Evolutionary conservation across 2,329 filamentous ascomycete species (phyloP), one percentile per base, ranked within the genome.

Genomic region (Colletotrichum tamarilloi): DNA sequence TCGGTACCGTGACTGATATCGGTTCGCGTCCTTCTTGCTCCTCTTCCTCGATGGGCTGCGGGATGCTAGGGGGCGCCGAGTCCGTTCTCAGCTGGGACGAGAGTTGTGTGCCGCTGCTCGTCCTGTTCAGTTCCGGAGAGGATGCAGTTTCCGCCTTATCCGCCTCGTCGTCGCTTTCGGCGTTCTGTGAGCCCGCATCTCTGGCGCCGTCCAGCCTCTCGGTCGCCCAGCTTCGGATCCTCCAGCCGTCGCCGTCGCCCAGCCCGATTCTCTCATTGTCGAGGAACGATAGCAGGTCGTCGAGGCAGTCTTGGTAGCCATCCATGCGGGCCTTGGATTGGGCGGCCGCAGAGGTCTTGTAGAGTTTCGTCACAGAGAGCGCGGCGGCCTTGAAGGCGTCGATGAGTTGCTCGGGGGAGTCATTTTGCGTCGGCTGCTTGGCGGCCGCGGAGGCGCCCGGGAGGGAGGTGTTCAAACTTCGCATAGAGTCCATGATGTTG

Each of bases 221-320:
- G 2, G 90, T 92, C 0, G 91, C 92, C 91, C 91, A 93, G 79
- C 85, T 85, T 68, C 91, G 84, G 68, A 92, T 84, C 74, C 84
- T 86, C 85, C 88, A 90, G 24, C 88, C 94, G 81, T 98, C 95
- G 16, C 94, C 94, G 81, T 97, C 94, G 60, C 88, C 89, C 14
- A 97, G 80, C 0, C 94, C 95, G 68, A 97, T 87, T 75, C 94
- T 91, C 79, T 95, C 92, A 79, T 91, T 93, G 80, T 98, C 95
- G 67, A 98, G 85, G 77, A 97, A 97, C 19, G 88, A 84, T n/a
- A 98, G 85, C 5, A 99, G 86, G 77, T 98, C 96, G 76, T 98
- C 95, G 49, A 99, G 86, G 49, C 95, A 97, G 80, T 98, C 95
- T 81, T 98, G 95, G 78, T 98, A 98, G 30, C 97, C 97, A 52